Evolutionary conservation across 2,329 filamentous ascomycete species (phyloP).

Genomic region (Cercospora sesami): DNA sequence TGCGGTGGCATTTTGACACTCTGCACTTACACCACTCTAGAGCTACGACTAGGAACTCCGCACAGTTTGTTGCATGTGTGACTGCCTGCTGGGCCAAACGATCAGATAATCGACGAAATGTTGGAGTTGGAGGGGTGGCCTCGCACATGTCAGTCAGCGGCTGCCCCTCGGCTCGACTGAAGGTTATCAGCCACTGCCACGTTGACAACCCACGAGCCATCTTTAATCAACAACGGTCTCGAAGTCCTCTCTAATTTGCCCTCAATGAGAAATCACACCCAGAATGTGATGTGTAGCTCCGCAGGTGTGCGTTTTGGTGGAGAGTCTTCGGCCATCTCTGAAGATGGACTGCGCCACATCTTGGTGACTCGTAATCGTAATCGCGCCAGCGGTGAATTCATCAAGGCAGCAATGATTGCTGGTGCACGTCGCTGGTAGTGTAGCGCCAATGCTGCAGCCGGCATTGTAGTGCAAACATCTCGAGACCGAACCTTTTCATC

Average conservation of each 20-base stretch:
- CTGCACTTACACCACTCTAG: not conserved
- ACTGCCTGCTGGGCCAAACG: not conserved
- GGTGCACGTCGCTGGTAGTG: not conserved
- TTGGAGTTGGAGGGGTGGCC: no score
- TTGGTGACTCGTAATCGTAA: not conserved
- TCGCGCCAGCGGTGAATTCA: not conserved
- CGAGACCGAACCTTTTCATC: not conserved
- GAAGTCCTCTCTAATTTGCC: not conserved
- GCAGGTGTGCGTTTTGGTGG: not conserved
- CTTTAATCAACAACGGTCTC: not conserved
- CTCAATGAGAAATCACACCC: not conserved
- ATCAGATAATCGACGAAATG: not conserved
- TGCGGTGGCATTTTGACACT: not conserved
- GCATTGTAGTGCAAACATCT: not conserved
- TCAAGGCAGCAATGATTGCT: not conserved
- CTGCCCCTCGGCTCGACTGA: not conserved
- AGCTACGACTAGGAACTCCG: not conserved
- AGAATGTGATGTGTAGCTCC: not conserved
- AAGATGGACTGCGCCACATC: not conserved
- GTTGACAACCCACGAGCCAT: not conserved
- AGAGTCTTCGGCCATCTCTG: not conserved
- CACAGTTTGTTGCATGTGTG: not conserved
- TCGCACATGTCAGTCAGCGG: constrained; percentile 5
- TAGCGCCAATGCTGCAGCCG: not conserved
- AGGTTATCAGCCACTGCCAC: not conserved